phyloP scores from a whole-genome alignment of 495 filamentous ascomycete species.

The Tuber aestivum region DNA sequence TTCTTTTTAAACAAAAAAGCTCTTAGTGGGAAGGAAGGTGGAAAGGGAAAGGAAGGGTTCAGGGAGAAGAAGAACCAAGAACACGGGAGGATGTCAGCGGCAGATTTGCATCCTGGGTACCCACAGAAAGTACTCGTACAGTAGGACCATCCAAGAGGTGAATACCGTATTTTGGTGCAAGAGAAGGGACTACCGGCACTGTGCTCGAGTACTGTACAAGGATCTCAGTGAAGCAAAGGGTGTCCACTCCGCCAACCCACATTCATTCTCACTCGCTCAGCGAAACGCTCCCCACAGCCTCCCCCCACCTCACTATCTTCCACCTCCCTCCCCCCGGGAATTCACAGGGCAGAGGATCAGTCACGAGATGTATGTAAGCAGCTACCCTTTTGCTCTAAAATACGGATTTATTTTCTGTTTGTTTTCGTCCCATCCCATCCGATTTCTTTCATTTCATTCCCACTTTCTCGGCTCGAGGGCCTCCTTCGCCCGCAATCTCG shows the following conservation, averaged over 20 bases:
- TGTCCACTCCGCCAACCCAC: neutral
- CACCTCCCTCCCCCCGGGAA: constrained; percentile 23
- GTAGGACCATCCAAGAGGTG: neutral
- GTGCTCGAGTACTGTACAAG: constrained; percentile 24
- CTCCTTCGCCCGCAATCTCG: neutral
- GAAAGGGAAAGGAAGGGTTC: constrained; percentile 25
- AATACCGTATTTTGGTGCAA: neutral
- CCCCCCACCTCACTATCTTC: neutral
- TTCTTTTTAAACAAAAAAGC: neutral
- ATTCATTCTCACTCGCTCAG: constrained; percentile 3
- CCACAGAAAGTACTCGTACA: neutral
- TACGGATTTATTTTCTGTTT: constrained; percentile 5
- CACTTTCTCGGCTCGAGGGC: neutral
- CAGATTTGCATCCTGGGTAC: constrained; percentile 34
- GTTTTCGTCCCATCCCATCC: constrained; percentile 37
- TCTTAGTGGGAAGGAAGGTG: constrained; percentile 1
- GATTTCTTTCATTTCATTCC: constrained; percentile 4
- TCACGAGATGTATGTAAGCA: constrained; percentile 39
- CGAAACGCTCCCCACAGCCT: neutral
- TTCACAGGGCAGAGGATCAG: constrained; percentile 26
- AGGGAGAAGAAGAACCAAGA: constrained; percentile 24
- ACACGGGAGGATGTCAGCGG: constrained; percentile 37
- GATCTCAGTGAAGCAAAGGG: constrained; percentile 24
- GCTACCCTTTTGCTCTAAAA: constrained; percentile 19
- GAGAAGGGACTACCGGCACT: constrained; percentile 17